These are phyloP conservation scores for Choiromyces venosus DNA, from an alignment of 495 filamentous ascomycete species.

Conservation along the genomic window DNA sequence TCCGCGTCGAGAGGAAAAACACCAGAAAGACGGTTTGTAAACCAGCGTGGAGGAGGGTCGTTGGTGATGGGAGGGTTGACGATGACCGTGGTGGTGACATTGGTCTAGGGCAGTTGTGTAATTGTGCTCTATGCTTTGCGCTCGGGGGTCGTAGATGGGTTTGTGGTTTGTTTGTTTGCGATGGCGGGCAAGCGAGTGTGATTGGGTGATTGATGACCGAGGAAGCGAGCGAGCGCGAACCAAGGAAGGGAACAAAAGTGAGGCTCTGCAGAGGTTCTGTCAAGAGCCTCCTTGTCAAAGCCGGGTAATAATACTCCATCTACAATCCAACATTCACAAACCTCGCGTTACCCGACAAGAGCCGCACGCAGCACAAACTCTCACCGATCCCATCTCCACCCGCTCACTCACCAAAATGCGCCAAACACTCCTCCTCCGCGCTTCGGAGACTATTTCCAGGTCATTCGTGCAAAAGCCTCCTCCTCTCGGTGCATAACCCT, in stretches of 20 bases:
- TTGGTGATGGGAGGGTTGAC: slow-evolving; percentile 84
- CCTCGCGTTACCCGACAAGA: background rate
- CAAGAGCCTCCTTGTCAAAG: background rate
- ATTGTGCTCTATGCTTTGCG: no score
- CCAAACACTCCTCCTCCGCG: slow-evolving; percentile 14
- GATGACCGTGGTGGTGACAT: slow-evolving; percentile 71
- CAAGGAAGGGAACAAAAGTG: background rate
- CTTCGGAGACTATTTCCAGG: slow-evolving; percentile 7
- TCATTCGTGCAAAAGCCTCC: slow-evolving; percentile 8
- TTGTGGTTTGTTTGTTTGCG: background rate
- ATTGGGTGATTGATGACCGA: background rate
- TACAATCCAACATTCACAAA: no score
- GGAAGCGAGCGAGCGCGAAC: background rate
- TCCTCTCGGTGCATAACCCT: slow-evolving; percentile 3
- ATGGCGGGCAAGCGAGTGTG: background rate
- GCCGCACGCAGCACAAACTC: background rate
- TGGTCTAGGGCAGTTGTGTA: slow-evolving; percentile 58
- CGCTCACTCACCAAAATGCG: slow-evolving; percentile 9
- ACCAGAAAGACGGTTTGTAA: slow-evolving; percentile 63
- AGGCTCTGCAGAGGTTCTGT: background rate
- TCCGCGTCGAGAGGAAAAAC: slow-evolving; percentile 73
- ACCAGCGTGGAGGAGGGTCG: slow-evolving; percentile 50
- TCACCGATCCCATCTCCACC: background rate
- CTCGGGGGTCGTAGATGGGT: background rate
- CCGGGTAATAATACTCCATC: slow-evolving; percentile 23